Conservation (phyloP, 1,284 basidiomycete genomes). For the Puccinia triticina region DNA sequence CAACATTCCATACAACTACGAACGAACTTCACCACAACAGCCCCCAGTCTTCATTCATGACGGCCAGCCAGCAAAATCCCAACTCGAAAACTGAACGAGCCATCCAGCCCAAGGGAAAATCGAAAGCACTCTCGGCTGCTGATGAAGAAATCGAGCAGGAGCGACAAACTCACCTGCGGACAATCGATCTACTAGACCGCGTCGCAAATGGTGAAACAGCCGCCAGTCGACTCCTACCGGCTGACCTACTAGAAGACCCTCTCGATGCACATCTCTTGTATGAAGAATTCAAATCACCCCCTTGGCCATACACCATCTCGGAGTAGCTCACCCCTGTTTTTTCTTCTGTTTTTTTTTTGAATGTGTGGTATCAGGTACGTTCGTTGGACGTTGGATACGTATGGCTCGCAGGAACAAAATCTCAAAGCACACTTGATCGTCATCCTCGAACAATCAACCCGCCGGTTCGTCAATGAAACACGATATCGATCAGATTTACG, state of each 20-base stretch:
- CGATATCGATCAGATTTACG: slow-evolving; percentile 82
- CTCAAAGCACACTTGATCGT: slow-evolving; percentile 66
- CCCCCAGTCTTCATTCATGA: neutral
- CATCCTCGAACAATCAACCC: slow-evolving; percentile 73
- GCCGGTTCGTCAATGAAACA: slow-evolving; percentile 76
- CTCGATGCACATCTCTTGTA: slow-evolving; percentile 48
- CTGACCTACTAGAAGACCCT: slow-evolving; percentile 46
- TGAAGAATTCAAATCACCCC: neutral
- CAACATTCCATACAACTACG: too few relatives aligned
- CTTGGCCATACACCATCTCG: neutral
- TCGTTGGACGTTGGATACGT: slow-evolving; percentile 60
- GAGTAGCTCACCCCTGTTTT: slow-evolving; percentile 44
- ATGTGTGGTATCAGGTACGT: too few relatives aligned
- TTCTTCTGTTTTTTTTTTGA: slow-evolving; percentile 52
- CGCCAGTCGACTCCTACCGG: slow-evolving; percentile 14
- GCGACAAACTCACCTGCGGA: slow-evolving; percentile 28
- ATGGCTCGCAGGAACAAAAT: slow-evolving; percentile 57
- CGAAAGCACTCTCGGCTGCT: neutral
- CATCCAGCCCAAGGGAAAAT: neutral
- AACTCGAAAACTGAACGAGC: neutral
- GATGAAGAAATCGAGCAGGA: slow-evolving; percentile 36
- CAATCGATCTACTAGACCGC: slow-evolving; percentile 28
- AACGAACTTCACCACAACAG: neutral
- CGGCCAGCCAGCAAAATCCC: neutral
- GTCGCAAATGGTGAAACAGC: slow-evolving; percentile 31